Base-by-base conservation (phyloP, 148 eudicot species). In the Camellia granthamiana region DNA sequence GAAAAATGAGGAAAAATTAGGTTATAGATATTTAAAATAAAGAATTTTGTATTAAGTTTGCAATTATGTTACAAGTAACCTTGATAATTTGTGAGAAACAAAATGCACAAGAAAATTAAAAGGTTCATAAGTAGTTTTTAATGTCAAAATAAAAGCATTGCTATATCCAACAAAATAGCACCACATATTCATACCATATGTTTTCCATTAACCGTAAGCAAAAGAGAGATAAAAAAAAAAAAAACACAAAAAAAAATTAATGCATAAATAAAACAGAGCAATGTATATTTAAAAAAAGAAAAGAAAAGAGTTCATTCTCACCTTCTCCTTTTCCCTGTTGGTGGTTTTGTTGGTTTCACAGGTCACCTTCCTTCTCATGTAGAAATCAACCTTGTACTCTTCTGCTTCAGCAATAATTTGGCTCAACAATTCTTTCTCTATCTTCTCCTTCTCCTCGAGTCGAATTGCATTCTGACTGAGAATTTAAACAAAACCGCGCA, bases 241-340 rank as follows among this genome's bases (percentile, higher is more conserved):
- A 60, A 60, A 60, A 60, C 0, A 7, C 16, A 60, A 15, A 0
- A 55, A 55, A 19, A 14, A 16, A 59, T 18, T 16, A 55, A 49
- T 7, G 7, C 52, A 49, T 49, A 1, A 49, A 14, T 11, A 10
- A 46, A 16, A 44, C 38, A 11, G 47, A 3, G 2, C 46, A 44
- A 76, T 10, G 13, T 16, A 76, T 19, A 23, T 5, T 4, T 30
- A 30, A 30, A 30, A 9, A n/a, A 19, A 44, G 0, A 6, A 18
- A 2, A 62, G n/a, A n/a, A n/a, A n/a, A 41, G 75, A 42, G 23
- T 67, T 18, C 30, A 52, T 43, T 12, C 69, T 67, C 58, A 88
- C 93, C 91, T 87, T 84, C 84, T 90, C 91, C 81, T 77, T 90
- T 70, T 90, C 93, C 70, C 88, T 80, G 74, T 88, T 88, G 23